Evolutionary conservation across 2,329 filamentous ascomycete species (phyloP).

Genomic region (Diaporthe aspalathi): DNA sequence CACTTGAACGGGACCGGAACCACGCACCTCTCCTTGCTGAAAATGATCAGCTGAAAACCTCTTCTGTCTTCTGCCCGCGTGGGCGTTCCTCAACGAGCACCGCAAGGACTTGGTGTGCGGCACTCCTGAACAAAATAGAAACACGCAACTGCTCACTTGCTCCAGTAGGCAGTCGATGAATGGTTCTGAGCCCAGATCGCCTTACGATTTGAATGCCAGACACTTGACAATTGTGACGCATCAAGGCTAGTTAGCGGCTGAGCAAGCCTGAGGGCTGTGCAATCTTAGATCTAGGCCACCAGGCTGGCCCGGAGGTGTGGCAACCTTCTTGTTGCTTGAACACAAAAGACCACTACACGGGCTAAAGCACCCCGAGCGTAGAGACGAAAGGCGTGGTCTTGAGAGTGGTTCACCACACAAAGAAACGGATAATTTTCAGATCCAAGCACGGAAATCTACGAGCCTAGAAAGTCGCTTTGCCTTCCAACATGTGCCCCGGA

Average conservation of each 20-base stretch:
- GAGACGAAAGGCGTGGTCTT: background rate
- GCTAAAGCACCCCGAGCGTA: conserved; percentile 3
- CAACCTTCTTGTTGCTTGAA: too few species aligned
- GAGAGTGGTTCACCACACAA: background rate
- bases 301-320: background rate
- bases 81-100: too few species aligned
- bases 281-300: background rate
- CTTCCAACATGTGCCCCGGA: background rate
- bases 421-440: background rate
- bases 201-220: too few species aligned
- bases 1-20: too few species aligned
- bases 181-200: too few species aligned
- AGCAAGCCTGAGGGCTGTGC: too few species aligned
- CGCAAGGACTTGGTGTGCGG: background rate
- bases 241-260: background rate
- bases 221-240: rapidly evolving
- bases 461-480: too few species aligned
- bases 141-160: too few species aligned
- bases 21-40: background rate
- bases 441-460: background rate
- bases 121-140: background rate
- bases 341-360: background rate
- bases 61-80: too few species aligned
- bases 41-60: background rate
- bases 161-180: too few species aligned